Evolutionary conservation across 192 early-diverging fungal genomes (phyloP), one percentile per base, ranked within the genome.

Genomic region (Entophlyctis helioformis): DNA sequence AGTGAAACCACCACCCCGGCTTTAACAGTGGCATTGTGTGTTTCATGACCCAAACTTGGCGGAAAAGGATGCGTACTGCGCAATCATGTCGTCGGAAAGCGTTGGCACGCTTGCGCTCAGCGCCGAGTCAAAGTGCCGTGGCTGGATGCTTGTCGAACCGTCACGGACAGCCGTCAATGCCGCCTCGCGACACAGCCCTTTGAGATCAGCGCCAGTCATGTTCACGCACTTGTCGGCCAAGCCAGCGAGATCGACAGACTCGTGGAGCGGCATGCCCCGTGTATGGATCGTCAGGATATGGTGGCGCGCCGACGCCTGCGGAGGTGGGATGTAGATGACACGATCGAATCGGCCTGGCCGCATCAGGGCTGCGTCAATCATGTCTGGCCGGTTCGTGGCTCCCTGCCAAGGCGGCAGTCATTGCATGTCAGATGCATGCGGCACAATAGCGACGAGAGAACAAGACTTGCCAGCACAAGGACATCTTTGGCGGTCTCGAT

Each of bases 271-370:
- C 48, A 89, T 72, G 2, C 60, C 62, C 16, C 57, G 37, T 0
- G 77, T 80, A 32, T 89, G 62, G 5, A 72, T 53, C 11, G 74
- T 28, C 26, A 93, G 68, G 26, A 98, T 96, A 18, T 81, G 62
- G 5, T 22, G 19, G 34, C 92, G 70, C 22, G 63, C 62, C 1
- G 38, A 13, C 7, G 12, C 32, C 39, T 72, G 67, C 0, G 78
- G 78, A 1, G 78, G 75, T 12, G 67, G 70, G 21, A 90, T 82
- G 59, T 69, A 83, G 12, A 98, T 49, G 15, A 94, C 60, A 38
- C 84, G 76, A 58, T 98, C 95, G 53, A 98, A 78, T 26, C 95
- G 64, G 7, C 89, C 89, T 0, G 89, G 85, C 26, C 89, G 60
- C 51, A 89, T 51, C 12, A 93, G 45, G 7, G 89, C 89, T 7